Percentiles rank a stretch among this genome's conserved stretches.
These are phyloP conservation scores for Zopfia rhizophila DNA, from an alignment of 2,329 filamentous ascomycete species.

Conservation along the genomic window DNA sequence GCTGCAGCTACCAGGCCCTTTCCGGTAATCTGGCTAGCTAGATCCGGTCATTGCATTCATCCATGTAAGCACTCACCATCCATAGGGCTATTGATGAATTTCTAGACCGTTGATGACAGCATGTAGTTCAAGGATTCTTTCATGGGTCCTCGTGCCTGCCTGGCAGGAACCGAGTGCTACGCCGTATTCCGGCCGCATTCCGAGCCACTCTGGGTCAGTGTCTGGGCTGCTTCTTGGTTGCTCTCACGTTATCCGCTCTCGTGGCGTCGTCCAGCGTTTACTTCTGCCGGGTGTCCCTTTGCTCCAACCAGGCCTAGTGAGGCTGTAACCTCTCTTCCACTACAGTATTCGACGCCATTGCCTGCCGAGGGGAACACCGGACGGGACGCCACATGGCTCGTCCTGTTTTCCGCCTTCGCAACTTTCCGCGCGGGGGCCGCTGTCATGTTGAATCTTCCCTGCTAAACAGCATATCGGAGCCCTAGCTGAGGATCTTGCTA, in stretches of 20 bases:
- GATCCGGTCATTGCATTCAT: slow-evolving; percentile 27
- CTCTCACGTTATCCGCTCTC: slow-evolving; percentile 32
- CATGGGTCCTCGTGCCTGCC: slow-evolving; percentile 27
- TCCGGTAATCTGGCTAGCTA: slow-evolving; percentile 34
- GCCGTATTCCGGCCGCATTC: slow-evolving; percentile 30
- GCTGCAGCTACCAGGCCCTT: slow-evolving; percentile 30
- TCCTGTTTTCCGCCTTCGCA: slow-evolving; percentile 34
- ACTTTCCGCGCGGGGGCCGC: slow-evolving; percentile 29
- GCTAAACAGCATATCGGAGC: slow-evolving; percentile 35
- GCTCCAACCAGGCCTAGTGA: slow-evolving; percentile 32
- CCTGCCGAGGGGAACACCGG: slow-evolving; percentile 26
- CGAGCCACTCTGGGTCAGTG: slow-evolving; percentile 26
- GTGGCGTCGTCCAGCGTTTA: slow-evolving; percentile 29
- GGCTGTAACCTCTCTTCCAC: slow-evolving; percentile 25
- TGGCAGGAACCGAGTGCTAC: slow-evolving; percentile 34
- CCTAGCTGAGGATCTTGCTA: slow-evolving; percentile 26
- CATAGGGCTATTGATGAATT: slow-evolving; percentile 26
- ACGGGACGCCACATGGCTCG: slow-evolving; percentile 17
- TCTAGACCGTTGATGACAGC: slow-evolving; percentile 33
- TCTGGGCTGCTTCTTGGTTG: slow-evolving; percentile 24
- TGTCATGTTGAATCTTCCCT: slow-evolving; percentile 35
- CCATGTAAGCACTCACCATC: slow-evolving; percentile 40
- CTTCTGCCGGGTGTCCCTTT: slow-evolving; percentile 30
- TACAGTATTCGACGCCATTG: slow-evolving; percentile 24
- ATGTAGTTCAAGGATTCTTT: slow-evolving; percentile 22